These are phyloP conservation scores for Aurinia saxatilis DNA, from an alignment of 345 rosid genomes.

Conservation along the genomic window DNA sequence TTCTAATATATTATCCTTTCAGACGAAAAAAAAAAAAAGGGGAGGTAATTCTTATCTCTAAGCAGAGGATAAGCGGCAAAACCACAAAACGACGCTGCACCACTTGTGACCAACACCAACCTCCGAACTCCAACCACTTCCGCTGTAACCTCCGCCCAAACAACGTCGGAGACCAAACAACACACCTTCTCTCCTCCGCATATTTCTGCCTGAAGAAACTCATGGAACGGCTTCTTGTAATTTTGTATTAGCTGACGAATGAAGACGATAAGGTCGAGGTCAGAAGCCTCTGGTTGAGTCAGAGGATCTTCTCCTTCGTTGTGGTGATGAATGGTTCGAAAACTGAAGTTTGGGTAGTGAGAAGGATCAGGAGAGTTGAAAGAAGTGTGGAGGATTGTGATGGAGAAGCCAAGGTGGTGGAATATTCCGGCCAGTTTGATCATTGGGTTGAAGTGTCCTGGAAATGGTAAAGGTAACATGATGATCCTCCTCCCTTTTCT, in stretches of 20 bases:
- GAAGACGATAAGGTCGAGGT: constrained; percentile 16
- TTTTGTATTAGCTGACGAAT: constrained; percentile 23
- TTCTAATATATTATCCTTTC: too few species aligned
- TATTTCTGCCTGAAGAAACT: constrained; percentile 32
- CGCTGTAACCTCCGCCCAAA: constrained; percentile 42
- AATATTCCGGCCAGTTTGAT: constrained; percentile 52
- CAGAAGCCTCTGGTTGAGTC: neutral
- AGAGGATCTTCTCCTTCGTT: constrained; percentile 4
- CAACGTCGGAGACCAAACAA: constrained; percentile 45
- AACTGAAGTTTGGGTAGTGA: constrained; percentile 41
- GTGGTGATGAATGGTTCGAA: constrained; percentile 28
- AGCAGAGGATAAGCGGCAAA: constrained; percentile 6
- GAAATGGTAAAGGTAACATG: constrained; percentile 49
- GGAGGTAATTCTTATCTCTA: constrained; percentile 22
- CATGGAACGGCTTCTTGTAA: constrained; percentile 32
- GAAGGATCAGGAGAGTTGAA: constrained; percentile 48
- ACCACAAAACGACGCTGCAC: constrained; percentile 25
- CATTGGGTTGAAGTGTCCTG: constrained; percentile 58
- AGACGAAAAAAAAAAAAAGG: too few species aligned
- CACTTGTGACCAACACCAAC: constrained; percentile 38
- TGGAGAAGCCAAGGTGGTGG: constrained; percentile 42
- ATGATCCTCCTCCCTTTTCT: constrained; percentile 23
- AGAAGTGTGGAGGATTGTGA: constrained; percentile 40
- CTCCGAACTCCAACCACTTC: constrained; percentile 30
- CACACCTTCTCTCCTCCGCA: constrained; percentile 17